phyloP scores from a whole-genome alignment of 2,329 filamentous ascomycete genomes.

The Tolypocladium sp. region DNA sequence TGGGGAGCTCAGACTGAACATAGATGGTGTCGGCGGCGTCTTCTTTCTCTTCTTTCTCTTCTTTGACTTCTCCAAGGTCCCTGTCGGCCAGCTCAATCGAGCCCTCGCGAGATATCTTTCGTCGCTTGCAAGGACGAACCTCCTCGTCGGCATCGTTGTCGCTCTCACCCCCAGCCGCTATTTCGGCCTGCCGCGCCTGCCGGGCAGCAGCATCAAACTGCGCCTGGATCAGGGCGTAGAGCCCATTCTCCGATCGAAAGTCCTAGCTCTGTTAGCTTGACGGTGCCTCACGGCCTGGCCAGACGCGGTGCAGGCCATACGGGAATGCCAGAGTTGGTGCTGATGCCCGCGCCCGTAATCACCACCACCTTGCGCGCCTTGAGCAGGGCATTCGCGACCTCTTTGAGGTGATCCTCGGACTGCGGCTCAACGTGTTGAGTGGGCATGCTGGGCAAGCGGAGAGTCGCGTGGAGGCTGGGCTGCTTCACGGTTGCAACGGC shows the following conservation, averaged over 20 bases:
- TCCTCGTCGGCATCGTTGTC: constrained; percentile 9
- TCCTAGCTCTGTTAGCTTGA: constrained; percentile 36
- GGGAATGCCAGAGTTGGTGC: constrained; percentile 67
- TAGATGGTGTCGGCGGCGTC: constrained; percentile 2
- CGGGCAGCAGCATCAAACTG: constrained; percentile 49
- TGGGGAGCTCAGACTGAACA: constrained; percentile 4
- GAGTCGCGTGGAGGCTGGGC: neutral
- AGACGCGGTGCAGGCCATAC: constrained; percentile 28
- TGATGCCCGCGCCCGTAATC: constrained; percentile 65
- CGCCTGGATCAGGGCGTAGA: constrained; percentile 63
- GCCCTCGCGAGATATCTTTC: constrained; percentile 18
- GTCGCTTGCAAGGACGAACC: constrained; percentile 21
- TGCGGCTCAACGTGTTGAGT: constrained; percentile 45
- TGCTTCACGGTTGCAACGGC: neutral
- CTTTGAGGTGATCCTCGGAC: constrained; percentile 47
- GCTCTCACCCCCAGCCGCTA: constrained; percentile 11
- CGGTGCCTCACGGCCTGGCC: neutral
- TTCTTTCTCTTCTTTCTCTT: constrained; percentile 13
- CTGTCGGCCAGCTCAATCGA: constrained; percentile 6
- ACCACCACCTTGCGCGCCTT: constrained; percentile 63
- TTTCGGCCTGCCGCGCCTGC: constrained; percentile 19
- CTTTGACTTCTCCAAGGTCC: constrained; percentile 6
- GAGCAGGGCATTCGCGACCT: constrained; percentile 54
- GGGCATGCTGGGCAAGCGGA: constrained; percentile 38
- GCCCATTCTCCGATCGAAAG: constrained; percentile 62